Evolutionary conservation across 352 stramenopile genomes (phyloP).

Genomic region (Globisporangium yorkense): DNA sequence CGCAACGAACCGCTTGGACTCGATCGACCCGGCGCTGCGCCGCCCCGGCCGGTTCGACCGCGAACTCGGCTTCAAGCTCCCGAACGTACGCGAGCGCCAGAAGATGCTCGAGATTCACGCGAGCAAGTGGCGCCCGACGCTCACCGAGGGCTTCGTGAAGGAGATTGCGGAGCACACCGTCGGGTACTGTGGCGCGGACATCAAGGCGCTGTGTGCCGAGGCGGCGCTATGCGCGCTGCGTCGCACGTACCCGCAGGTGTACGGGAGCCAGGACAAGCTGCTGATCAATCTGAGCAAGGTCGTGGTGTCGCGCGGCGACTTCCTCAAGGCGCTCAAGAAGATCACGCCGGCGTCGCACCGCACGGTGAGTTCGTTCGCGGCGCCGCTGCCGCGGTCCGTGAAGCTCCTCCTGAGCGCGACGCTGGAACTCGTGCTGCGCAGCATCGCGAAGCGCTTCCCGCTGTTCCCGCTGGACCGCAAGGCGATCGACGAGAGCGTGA

Average conservation of each 20-base stretch:
- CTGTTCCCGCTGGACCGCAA: conserved; percentile 48
- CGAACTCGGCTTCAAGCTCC: conserved; percentile 88
- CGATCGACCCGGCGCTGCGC: conserved; percentile 93
- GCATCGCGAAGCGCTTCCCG: conserved; percentile 51
- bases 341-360: conserved; percentile 80
- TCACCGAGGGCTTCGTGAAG: conserved; percentile 51
- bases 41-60: conserved; percentile 92
- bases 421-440: conserved; percentile 34
- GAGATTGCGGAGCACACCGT: conserved; percentile 81
- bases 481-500: conserved; percentile 25
- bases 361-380: conserved; percentile 61
- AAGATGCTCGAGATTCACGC: conserved; percentile 89
- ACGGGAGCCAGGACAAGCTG: conserved; percentile 72
- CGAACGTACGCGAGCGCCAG: conserved; percentile 70
- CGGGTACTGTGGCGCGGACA: conserved; percentile 89
- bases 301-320: conserved; percentile 66
- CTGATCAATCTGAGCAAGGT: conserved; percentile 69
- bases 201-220: conserved; percentile 90
- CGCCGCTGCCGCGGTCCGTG: conserved; percentile 58
- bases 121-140: conserved; percentile 76
- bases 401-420: conserved; percentile 35
- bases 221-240: conserved; percentile 85
- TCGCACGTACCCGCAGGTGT: conserved; percentile 85
- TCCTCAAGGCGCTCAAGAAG: conserved; percentile 66
- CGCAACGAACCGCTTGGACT: conserved; percentile 96